Evolutionary conservation across 306 rosid genomes (phyloP), one percentile per base, ranked within the genome.

Genomic region (Quillaja saponaria): DNA sequence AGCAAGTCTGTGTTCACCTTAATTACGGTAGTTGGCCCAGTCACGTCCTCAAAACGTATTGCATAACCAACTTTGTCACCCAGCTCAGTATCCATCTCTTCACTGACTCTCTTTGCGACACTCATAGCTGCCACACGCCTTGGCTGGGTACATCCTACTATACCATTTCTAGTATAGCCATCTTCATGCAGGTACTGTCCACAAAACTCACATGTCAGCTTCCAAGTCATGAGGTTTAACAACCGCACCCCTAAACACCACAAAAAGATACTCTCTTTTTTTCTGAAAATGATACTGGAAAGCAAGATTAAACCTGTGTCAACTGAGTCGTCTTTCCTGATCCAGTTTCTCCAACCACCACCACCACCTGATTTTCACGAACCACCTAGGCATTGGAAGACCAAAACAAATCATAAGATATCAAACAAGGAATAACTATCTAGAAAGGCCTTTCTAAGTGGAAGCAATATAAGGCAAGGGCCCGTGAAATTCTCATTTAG

Each of bases 81-180:
- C 55, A 92, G 74, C 58, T 88, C 94, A 12, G 95, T 86, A 54
- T 88, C 98, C 98, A 92, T 92, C 86, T 92, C 98, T 71, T 92
- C 98, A 3, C 96, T 88, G 19, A 92, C 98, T 86, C 98, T 92
- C 83, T 92, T 92, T 55, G 98, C 98, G 55, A 92, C 98, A 80
- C 98, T 92, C 98, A 92, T 92, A 66, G 98, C 98, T 34, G 98
- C 98, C 69, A 92, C 98, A 81, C 98, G 98, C 78, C 98, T 88
- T 31, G 98, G 98, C 78, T 92, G 98, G 71, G 98, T 92, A 78
- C 98, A 92, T 44, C 98, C 98, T 61, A 92, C 80, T 53, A 92
- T 70, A 31, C 96, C 95, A 63, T 74, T 72, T 25, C 55, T 55
- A 40, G 98, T 88, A 61, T 88, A 92, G 65, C 96, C 96, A 77